Conservation (phyloP, 352 stramenopile species). For the Phytophthora pisi region DNA sequence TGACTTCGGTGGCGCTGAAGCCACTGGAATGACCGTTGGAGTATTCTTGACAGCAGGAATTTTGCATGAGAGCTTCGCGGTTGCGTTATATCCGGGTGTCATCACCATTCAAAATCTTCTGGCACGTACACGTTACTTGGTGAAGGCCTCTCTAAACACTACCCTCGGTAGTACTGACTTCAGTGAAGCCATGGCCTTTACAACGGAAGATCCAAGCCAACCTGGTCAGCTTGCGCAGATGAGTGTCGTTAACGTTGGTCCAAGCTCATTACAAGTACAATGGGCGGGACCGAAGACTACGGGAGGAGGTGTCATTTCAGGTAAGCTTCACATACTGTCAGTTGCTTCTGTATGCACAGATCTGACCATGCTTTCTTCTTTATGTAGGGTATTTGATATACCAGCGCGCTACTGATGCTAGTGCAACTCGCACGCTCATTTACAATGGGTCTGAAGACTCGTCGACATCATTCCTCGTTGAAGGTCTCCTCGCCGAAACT, state of each 20-base stretch:
- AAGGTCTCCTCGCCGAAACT: constrained; percentile 29
- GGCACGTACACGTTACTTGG: constrained; percentile 39
- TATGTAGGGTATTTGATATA: constrained; percentile 38
- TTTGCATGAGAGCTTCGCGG: constrained; percentile 6
- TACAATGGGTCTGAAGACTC: constrained; percentile 30
- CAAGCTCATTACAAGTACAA: constrained; percentile 36
- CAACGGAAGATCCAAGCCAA: constrained; percentile 20
- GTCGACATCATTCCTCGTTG: constrained; percentile 21
- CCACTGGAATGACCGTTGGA: constrained; percentile 17
- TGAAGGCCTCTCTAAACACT: constrained; percentile 24
- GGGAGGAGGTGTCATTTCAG: constrained; percentile 44
- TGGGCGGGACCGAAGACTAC: constrained; percentile 46
- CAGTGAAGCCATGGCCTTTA: constrained; percentile 28
- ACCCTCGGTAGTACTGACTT: constrained; percentile 20
- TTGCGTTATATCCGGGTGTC: constrained; percentile 3
- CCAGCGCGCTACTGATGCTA: constrained; percentile 3
- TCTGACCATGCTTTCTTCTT: not conserved
- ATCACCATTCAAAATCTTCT: constrained; percentile 29
- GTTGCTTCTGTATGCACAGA: not conserved
- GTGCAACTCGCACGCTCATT: constrained; percentile 9
- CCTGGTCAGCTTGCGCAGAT: constrained; percentile 23
- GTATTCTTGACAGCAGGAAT: constrained; percentile 16
- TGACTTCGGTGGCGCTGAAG: constrained; percentile 40
- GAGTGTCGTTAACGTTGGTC: constrained; percentile 19
- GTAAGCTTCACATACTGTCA: constrained; percentile 22